phyloP scores from a whole-genome alignment of 306 rosid species.

The Chamaecrista fasciculata region DNA sequence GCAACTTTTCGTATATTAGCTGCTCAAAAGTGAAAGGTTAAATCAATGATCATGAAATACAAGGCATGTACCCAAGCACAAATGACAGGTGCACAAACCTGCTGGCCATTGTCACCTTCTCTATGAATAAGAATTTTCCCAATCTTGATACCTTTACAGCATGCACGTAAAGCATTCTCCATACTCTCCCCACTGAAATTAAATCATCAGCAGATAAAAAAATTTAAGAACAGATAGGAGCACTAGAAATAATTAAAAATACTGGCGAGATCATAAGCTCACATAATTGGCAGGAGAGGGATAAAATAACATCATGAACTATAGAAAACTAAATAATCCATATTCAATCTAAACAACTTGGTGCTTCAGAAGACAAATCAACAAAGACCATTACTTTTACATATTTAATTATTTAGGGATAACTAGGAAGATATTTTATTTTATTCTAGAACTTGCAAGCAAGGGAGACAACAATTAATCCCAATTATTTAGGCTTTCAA shows the following conservation, averaged over 20 bases:
- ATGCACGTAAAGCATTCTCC: constrained; percentile 98
- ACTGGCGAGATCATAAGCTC: not conserved
- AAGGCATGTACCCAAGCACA: constrained; percentile 8
- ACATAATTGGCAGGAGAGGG: not conserved
- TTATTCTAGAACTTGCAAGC: constrained; percentile 23
- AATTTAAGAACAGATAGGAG: constrained; percentile 4
- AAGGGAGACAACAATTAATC: constrained; percentile 7
- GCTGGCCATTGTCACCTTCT: constrained; percentile 98
- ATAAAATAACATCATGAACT: not conserved
- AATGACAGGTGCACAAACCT: constrained; percentile 53
- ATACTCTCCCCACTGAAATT: constrained; percentile 92
- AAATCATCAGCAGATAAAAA: constrained; percentile 11
- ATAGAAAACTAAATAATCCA: not conserved
- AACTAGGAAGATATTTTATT: not conserved
- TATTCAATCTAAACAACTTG: constrained; percentile 6
- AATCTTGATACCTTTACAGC: constrained; percentile 98
- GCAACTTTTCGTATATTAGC: constrained; percentile 93
- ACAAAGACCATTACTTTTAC: not conserved
- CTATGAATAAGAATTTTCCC: constrained; percentile 97
- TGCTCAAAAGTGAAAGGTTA: constrained; percentile 38
- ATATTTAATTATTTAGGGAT: constrained; percentile 4
- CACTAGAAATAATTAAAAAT: not conserved
- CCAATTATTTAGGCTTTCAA: constrained; percentile 7
- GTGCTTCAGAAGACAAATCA: not conserved
- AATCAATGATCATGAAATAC: constrained; percentile 12